Evolutionary conservation across 495 filamentous ascomycete species (phyloP).

Genomic region (Trichoderma virens): DNA sequence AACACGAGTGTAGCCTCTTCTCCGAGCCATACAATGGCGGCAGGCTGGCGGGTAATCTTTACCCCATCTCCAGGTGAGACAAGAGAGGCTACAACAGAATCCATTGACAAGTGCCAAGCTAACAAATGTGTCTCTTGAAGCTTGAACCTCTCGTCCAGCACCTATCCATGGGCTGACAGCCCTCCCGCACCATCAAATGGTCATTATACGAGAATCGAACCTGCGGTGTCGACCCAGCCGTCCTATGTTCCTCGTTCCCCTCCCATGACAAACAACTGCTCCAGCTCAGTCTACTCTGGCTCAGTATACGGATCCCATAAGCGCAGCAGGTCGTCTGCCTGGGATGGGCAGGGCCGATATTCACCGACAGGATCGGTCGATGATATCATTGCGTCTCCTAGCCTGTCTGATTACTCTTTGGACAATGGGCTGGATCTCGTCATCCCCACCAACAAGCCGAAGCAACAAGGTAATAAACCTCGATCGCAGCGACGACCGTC

Average conservation of each 20-base stretch:
- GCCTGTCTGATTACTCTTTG: constrained; percentile 36
- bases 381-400: constrained; percentile 36
- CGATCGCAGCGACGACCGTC: constrained; percentile 63
- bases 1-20: background rate
- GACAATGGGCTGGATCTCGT: constrained; percentile 31
- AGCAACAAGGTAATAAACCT: constrained; percentile 44
- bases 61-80: background rate
- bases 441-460: constrained; percentile 32
- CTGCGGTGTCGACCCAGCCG: background rate
- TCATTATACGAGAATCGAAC: background rate
- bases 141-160: background rate
- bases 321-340: constrained; percentile 26
- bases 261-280: background rate
- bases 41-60: background rate
- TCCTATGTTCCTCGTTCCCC: background rate
- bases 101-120: background rate
- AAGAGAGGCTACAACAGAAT: background rate
- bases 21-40: background rate
- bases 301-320: constrained; percentile 25
- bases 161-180: constrained; percentile 4
- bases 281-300: background rate
- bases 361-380: constrained; percentile 42
- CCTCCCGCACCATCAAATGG: background rate
- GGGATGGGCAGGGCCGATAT: constrained; percentile 34
- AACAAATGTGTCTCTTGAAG: background rate